Conservation (phyloP, 306 rosid species). For the Crataegus laevigata region DNA sequence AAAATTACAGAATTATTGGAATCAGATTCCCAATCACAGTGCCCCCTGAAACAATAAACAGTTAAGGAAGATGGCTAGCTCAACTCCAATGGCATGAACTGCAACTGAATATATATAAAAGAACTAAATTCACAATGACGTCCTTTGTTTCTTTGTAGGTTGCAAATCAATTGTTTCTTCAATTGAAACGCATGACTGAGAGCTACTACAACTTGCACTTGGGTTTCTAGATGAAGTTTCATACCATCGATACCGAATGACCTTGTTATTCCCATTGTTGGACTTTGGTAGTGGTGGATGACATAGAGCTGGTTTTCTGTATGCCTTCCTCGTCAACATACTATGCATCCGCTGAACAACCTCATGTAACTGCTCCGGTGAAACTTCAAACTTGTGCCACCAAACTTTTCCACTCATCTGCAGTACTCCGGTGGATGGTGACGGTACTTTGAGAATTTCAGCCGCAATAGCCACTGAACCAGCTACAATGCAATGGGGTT, state of each 20-base stretch:
- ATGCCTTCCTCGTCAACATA: too few relatives aligned
- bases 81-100: neutral
- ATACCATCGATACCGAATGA: too few relatives aligned
- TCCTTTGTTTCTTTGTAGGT: neutral
- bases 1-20: neutral
- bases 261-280: too few relatives aligned
- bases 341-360: too few relatives aligned
- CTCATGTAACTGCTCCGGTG: too few relatives aligned
- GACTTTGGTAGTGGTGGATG: too few relatives aligned
- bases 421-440: too few relatives aligned
- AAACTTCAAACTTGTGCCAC: neutral
- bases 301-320: too few relatives aligned
- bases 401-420: neutral
- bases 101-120: too few relatives aligned
- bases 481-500: neutral
- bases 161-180: neutral
- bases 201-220: neutral
- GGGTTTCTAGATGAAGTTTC: neutral
- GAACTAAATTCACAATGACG: neutral
- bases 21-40: neutral
- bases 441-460: neutral
- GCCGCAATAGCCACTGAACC: neutral
- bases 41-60: neutral
- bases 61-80: neutral
- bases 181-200: neutral